Base-by-base conservation (phyloP, 78 protist species). In the Planoprotostelium fungivorum region DNA sequence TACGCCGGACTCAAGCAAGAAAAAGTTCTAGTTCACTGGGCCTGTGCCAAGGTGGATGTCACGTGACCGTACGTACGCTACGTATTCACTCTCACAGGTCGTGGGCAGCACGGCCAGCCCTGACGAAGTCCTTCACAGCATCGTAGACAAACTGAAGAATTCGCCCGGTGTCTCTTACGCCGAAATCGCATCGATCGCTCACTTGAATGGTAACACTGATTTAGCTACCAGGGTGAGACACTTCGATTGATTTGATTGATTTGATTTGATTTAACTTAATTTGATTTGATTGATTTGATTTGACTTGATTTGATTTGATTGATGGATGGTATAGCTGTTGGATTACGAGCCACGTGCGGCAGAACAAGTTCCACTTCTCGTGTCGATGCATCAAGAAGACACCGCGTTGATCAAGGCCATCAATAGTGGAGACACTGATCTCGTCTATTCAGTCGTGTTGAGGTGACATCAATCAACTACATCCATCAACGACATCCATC, bases 331-430 rank as follows among this genome's bases (percentile, higher is more conserved):
- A n/a, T n/a, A 91, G 85, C 88, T 97, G 29, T 90, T 97, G 36
- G 97, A 97, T 25, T 38, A 92, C 84, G 99, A 97, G 87, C 97
- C 97, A n/a, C 38, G 86, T 16, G 97, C 97, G 0, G 97, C 95
- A 0, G 94, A 91, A 28, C 98, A 97, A 86, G 98, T 97, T 35
- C 97, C 98, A 29, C 97, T 97, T 35, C 90, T 97, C 16, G 35
- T 97, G 37, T 73, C 63, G 31, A 96, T 97, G 97, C 38, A 86
- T 25, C 93, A 94, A 34, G 85, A 89, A 37, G 92, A 94, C 28
- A 73, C 85, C 34, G 98, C 99, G 0, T 89, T 97, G 29, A 38
- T 29, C 36, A 96, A 97, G 87, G 97, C 98, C 0, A 89, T 96
- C 35, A 91, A 90, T 31, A 86, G 93, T 34, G 97, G 98, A 39